Conservation (phyloP, 345 rosid genomes). For the Eucalyptus guilfoylei region DNA sequence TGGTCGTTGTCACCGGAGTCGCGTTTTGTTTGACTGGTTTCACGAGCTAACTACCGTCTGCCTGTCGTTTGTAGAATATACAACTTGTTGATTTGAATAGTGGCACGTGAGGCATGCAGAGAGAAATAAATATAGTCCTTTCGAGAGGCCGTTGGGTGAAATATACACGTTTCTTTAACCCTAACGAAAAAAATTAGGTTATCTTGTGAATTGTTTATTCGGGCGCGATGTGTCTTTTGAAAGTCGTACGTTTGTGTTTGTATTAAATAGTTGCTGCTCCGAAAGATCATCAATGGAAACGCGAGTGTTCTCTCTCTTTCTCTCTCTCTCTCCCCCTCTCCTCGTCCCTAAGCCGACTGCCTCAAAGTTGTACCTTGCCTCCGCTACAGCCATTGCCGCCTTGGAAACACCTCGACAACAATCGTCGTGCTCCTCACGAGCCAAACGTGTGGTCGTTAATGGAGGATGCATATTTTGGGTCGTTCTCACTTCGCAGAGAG, state of each 20-base stretch:
- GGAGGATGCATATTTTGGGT: neutral
- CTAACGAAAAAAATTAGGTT: neutral
- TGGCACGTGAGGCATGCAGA: neutral
- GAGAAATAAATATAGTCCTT: neutral
- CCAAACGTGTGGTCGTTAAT: neutral
- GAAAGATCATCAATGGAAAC: neutral
- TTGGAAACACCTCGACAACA: neutral
- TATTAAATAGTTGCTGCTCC: neutral
- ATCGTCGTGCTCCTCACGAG: neutral
- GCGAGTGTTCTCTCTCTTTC: neutral
- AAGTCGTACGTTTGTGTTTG: neutral
- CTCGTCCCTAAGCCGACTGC: neutral
- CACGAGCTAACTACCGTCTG: neutral
- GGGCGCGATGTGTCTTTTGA: neutral
- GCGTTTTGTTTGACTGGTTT: neutral
- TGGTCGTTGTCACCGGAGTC: neutral
- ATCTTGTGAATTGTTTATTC: neutral
- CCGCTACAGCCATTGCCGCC: neutral
- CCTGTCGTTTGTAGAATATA: neutral
- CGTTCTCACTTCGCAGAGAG: neutral
- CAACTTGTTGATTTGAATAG: neutral
- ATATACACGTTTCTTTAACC: neutral
- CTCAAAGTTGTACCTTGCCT: neutral
- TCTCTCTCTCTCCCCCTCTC: neutral
- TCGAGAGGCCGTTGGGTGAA: neutral